Base-by-base conservation (phyloP, 164 flowering plant genomes). In the Berberis thunbergii region DNA sequence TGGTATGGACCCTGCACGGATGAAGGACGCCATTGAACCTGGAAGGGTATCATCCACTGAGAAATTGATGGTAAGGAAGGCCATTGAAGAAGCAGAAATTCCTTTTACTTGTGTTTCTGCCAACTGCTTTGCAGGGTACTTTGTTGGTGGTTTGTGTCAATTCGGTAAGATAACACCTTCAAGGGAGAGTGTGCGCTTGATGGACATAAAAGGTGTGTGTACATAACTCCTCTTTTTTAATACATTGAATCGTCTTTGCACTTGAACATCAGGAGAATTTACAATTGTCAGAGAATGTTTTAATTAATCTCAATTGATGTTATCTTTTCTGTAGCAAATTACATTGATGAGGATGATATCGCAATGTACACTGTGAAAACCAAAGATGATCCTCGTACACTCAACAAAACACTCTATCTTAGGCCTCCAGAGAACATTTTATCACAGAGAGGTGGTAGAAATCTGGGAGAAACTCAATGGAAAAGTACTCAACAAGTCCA, bases 391-490 rank as follows among this genome's bases (percentile, higher is more conserved):
- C 26, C 26, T 26, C 26, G 26, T 26, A 26, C 26, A 0, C 26
- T 26, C 26, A 26, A 26, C 26, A 26, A 26, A 26, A 26, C 26
- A 26, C 26, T 26, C 26, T 26, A 26, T 26, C 26, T 26, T 26
- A 26, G 26, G 26, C 26, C 26, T 26, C 26, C 26, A 26, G 26
- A 26, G 26, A 26, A 26, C 26, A 26, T 26, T 26, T 26, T 26
- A 26, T 26, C 26, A 26, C 26, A 26, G 76, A 56, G 81, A 86
- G 63, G 64, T 88, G 1, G 81, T 88, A n/a, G 65, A 67, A n/a
- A 74, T 70, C 0, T 88, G 96, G 96, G 91, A 88, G 72, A 71
- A 80, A 26, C 77, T 77, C 4, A 81, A 75, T 6, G 83, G 86
- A 0, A 79, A 82, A 64, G 66, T 73, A 54, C 70, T 88, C 13